Evolutionary conservation across 208 protist species (phyloP), one percentile per base, ranked within the genome.

Genomic region (Leishmania major): DNA sequence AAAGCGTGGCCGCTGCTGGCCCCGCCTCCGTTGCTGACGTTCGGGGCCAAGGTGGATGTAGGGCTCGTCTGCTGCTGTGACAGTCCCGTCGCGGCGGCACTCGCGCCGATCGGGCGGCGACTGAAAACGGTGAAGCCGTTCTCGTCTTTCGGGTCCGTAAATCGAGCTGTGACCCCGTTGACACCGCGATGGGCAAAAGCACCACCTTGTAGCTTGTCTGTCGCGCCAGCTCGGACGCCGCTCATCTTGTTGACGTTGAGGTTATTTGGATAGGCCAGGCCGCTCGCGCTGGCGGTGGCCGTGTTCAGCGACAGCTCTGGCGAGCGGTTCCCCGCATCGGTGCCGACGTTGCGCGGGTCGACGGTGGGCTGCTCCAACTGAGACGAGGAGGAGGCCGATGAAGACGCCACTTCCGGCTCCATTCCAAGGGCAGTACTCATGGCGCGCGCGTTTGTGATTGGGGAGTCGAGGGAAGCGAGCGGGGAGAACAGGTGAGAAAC

Each of bases 381-480:
- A 75, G 62, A 80, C 2, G 78, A 86, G 28, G 83, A 86, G n/a
- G 83, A 86, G 22, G 77, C 77, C 4, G 83, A 86, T 51, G 83
- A 86, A 70, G 83, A 82, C n/a, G 80, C 19, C 72, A 78, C 76
- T 71, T 79, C 77, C 60, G 72, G 35, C 71, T 22, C 74, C 51
- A 82, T 72, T 49, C 64, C 83, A 40, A 76, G 70, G 0, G 78
- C 53, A n/a, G 77, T 55, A 35, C 73, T 82, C 82, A 82, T 86
- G 22, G 10, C 25, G 22, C 19, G 40, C 19, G 28, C n/a, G 6
- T 25, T 47, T 80, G 4, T 60, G 13, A 17, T 35, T 37, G 62
- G 66, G n/a, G 55, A 51, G 66, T 47, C 19, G 10, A 55, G 47
- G 45, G 19, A 72, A 25, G 8, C 11, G 35, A 72, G 3, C n/a